Conservation (phyloP, 305 asterid species). For the Fraxinus ornus region DNA sequence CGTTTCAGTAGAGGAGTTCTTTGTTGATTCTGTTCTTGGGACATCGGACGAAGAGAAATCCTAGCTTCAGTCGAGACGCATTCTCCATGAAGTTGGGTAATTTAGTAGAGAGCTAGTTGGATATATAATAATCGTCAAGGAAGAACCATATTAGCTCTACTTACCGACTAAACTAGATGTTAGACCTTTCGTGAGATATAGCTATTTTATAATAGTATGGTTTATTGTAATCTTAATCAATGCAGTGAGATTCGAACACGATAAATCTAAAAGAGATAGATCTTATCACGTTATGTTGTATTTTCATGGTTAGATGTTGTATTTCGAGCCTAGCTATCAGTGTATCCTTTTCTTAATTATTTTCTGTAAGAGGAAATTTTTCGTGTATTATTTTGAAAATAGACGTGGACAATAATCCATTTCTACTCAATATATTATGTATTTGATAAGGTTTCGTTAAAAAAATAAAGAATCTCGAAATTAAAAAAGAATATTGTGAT, state of each 20-base stretch:
- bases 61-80: constrained; percentile 12
- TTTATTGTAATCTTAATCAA: not conserved
- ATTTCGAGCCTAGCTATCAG: not conserved
- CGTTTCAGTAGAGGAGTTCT: constrained; percentile 50
- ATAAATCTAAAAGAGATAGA: not conserved
- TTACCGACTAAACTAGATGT: not conserved
- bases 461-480: no score
- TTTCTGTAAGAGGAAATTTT: not conserved
- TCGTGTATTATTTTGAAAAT: not conserved
- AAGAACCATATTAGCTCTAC: not conserved
- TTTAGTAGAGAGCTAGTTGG: not conserved
- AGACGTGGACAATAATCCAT: not conserved
- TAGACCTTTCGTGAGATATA: not conserved
- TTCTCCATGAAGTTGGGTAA: not conserved
- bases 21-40: constrained; percentile 40
- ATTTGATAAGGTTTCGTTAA: no score
- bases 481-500: no score
- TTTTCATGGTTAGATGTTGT: not conserved
- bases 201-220: not conserved
- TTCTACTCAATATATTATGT: no score
- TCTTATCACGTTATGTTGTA: not conserved
- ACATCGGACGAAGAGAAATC: constrained; percentile 46
- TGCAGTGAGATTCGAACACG: not conserved
- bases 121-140: not conserved
- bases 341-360: not conserved